Conservation (phyloP, 768 basidiomycete species). For the Candolleomyces efflorescens region DNA sequence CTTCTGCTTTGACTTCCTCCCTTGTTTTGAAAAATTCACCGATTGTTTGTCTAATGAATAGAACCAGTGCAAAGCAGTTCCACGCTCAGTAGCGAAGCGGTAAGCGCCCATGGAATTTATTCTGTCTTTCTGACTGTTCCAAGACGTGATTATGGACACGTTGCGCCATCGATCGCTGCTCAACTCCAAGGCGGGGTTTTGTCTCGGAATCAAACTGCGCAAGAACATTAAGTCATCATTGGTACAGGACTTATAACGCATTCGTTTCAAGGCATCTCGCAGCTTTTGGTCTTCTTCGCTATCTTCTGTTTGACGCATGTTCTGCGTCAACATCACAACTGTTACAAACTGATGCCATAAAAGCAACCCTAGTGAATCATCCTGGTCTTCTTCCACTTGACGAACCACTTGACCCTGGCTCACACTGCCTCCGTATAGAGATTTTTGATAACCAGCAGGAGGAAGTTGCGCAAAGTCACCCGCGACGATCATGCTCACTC, state of each 20-base stretch:
- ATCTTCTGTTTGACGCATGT: conserved; percentile 21
- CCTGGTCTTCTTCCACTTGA: conserved; percentile 8
- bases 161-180: conserved; percentile 17
- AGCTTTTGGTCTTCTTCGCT: no score
- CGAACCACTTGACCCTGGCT: not conserved
- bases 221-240: conserved; percentile 22
- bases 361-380: conserved; percentile 20
- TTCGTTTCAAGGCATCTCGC: conserved; percentile 24
- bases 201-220: conserved; percentile 12
- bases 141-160: conserved; percentile 28
- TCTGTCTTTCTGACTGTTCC: conserved; percentile 25
- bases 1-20: not conserved
- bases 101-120: conserved; percentile 23
- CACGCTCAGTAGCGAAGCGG: conserved; percentile 26
- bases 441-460: conserved; percentile 8
- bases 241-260: conserved; percentile 21
- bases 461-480: conserved; percentile 34
- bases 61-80: conserved; percentile 21
- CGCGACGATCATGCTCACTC: conserved; percentile 22
- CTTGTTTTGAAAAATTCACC: no score
- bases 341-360: conserved; percentile 26
- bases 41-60: conserved; percentile 20
- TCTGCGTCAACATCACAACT: conserved; percentile 19
- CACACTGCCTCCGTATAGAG: conserved; percentile 4
- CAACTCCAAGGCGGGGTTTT: conserved; percentile 17